Percentiles rank a stretch among this genome's conserved stretches.
Conservation (phyloP, 768 basidiomycete species). For the Termitomyces sp. region DNA sequence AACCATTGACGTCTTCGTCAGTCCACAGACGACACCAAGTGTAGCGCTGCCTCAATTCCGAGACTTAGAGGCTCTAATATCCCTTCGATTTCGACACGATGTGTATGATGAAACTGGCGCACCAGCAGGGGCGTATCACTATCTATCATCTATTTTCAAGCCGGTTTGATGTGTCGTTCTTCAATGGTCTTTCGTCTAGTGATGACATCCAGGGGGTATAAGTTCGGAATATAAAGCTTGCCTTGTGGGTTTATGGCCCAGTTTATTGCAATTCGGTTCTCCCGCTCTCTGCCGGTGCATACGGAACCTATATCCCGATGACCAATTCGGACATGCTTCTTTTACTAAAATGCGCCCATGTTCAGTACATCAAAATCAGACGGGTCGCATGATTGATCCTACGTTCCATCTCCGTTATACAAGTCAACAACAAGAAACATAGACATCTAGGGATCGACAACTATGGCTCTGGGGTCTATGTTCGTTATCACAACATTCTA, state of each 20-base stretch:
- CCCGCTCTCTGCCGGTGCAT: not conserved
- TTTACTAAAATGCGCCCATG: not conserved
- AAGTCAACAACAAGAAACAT: not conserved
- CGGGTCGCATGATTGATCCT: not conserved
- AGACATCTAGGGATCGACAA: not conserved
- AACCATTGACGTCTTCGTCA: not conserved
- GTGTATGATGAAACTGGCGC: not conserved
- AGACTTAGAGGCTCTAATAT: not conserved
- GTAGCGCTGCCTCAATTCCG: no score
- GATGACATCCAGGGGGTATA: not conserved
- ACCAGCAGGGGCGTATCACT: no score
- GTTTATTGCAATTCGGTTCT: not conserved
- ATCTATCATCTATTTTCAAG: not conserved
- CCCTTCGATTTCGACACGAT: not conserved
- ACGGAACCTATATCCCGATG: no score
- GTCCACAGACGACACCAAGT: no score
- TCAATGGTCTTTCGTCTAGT: not conserved
- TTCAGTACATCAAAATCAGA: not conserved
- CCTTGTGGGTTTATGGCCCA: not conserved
- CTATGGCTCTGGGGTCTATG: not conserved
- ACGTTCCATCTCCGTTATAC: not conserved
- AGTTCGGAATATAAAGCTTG: no score
- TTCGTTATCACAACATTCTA: not conserved
- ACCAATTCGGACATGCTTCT: not conserved
- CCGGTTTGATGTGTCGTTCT: not conserved